Base-by-base conservation (phyloP, 257 asterid genomes). In the Primulina tabacum region DNA sequence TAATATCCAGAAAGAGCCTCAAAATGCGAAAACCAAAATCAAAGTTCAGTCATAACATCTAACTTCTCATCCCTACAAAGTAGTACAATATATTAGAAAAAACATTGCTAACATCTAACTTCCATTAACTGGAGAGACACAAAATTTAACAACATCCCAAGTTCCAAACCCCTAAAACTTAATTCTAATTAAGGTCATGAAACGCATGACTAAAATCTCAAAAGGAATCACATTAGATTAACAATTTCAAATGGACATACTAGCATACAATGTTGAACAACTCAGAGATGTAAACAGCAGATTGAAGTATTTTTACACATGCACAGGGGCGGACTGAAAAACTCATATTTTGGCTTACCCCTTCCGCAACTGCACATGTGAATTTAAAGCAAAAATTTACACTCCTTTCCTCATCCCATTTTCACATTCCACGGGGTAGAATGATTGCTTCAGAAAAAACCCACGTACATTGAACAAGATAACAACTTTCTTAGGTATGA, bases 401-500 rank as follows among this genome's bases (percentile, higher is more conserved):
- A 56, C 24, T 50, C 52, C 33, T 66, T 62, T 20, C 24, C 6
- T 28, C 56, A 7, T 20, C 64, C 52, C 62, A 64, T 69, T 40
- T 34, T 33, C 57, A 30, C 68, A 55, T 43, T 66, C 10, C 55
- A 40, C 37, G 50, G 6, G 58, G 14, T 16, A 33, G 30, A 14
- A 68, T 21, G 34, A 34, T 35, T 9, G 21, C 33, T 68, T 56
- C 56, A 47, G 18, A 52, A 53, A 43, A 38, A 34, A 30, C 43
- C 40, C 56, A 9, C 6, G 17, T 9, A 20, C 40, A 65, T 38
- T 29, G 12, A 37, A 50, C 60, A 10, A 76, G 72, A 47, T 4
- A 62, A 14, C 40, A 37, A 69, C 61, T 64, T 60, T 64, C 71
- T 50, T 8, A 52, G 30, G 6, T 32, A 37, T 70, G 38, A 34